phyloP scores from a whole-genome alignment of 331 rosid species.

The Rhamnella rubrinervis region DNA sequence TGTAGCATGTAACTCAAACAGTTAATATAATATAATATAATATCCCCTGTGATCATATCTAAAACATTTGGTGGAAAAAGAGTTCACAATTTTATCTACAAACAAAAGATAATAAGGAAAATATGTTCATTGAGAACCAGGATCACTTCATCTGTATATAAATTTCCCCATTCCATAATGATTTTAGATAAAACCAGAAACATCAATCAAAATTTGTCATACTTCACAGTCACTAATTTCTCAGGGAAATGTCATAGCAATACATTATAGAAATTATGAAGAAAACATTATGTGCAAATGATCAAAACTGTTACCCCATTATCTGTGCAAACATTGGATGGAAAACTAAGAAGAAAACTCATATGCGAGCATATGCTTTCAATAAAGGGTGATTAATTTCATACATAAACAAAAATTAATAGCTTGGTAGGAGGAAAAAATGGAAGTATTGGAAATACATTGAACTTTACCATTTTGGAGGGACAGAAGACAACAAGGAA shows the following conservation, averaged over 20 bases:
- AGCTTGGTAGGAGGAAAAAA: neutral
- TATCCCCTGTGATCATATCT: neutral
- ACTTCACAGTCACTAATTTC: neutral
- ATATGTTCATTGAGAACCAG: neutral
- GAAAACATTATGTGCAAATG: too few relatives aligned
- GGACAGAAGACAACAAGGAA: slow-evolving; percentile 3
- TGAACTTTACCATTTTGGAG: slow-evolving; percentile 1
- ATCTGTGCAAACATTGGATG: too few relatives aligned
- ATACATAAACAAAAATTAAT: neutral
- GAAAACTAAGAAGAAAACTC: neutral
- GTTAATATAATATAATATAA: neutral
- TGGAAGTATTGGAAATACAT: neutral
- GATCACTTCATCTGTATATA: neutral
- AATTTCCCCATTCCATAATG: neutral
- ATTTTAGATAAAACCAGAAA: neutral
- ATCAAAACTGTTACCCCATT: too few relatives aligned
- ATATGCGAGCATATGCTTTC: neutral
- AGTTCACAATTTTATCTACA: too few relatives aligned
- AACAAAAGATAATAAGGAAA: too few relatives aligned
- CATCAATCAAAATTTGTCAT: neutral
- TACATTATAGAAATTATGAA: too few relatives aligned
- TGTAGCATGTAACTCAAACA: neutral
- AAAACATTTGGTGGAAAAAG: slow-evolving; percentile 1
- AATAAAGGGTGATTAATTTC: neutral
- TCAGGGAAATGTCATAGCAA: too few relatives aligned